These are phyloP conservation scores for Peronospora destructor DNA, from an alignment of 352 stramenopile genomes.

Conservation along the genomic window DNA sequence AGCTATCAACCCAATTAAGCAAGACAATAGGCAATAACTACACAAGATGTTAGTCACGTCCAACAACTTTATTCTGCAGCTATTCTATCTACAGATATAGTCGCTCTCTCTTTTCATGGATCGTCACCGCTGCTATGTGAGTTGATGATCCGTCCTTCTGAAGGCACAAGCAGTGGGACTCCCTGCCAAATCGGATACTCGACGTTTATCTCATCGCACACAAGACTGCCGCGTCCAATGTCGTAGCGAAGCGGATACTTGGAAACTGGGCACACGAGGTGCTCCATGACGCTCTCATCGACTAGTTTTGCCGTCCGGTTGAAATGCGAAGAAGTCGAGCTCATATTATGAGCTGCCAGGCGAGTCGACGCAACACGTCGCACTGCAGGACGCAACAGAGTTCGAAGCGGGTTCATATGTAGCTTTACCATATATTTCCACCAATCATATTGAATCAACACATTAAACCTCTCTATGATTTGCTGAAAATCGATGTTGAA, in stretches of 20 bases:
- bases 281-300: constrained; percentile 67
- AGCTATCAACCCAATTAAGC: too few species aligned
- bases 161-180: constrained; percentile 64
- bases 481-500: constrained; percentile 29
- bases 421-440: constrained; percentile 5
- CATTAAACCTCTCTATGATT: constrained; percentile 6
- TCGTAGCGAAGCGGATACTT: constrained; percentile 79
- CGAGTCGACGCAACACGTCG: constrained; percentile 1
- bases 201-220: constrained; percentile 79
- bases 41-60: too few species aligned
- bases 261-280: constrained; percentile 82
- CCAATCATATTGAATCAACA: constrained; percentile 8
- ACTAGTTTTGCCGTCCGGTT: constrained; percentile 24
- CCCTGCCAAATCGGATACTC: constrained; percentile 78
- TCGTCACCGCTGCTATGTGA: constrained; percentile 22
- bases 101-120: neutral
- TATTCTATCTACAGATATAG: neutral
- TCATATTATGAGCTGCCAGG: constrained; percentile 4
- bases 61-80: constrained; percentile 6
- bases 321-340: constrained; percentile 14
- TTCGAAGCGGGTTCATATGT: constrained; percentile 13
- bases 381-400: constrained; percentile 10
- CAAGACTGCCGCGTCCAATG: constrained; percentile 42
- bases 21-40: too few species aligned
- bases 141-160: constrained; percentile 62